A percentile compares a stretch with the other conserved stretches of the same genome.
Conservation (phyloP, 768 basidiomycete genomes). For the Leccinum rimulosum region DNA sequence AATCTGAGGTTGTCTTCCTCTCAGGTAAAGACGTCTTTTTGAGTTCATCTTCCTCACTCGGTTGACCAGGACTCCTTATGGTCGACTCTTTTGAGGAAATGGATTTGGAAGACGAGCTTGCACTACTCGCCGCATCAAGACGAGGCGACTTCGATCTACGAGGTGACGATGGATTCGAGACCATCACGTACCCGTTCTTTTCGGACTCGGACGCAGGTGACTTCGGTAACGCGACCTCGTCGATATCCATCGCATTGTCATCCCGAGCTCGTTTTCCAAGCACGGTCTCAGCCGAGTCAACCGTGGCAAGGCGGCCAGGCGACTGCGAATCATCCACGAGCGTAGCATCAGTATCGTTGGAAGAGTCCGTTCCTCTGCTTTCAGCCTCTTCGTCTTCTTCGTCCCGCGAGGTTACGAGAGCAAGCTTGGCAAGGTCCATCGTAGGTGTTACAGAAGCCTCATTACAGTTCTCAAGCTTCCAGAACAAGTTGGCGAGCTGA, state of each 20-base stretch:
- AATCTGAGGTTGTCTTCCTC: constrained; percentile 58
- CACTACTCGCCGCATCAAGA: constrained; percentile 27
- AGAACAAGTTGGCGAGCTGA: constrained; percentile 78
- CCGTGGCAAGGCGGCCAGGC: constrained; percentile 18
- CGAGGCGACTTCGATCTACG: constrained; percentile 37
- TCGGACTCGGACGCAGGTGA: constrained; percentile 33
- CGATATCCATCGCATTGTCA: constrained; percentile 52
- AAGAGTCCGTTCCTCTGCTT: constrained; percentile 71
- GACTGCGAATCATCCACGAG: constrained; percentile 72
- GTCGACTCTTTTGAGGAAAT: constrained; percentile 30
- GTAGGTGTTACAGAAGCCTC: constrained; percentile 74
- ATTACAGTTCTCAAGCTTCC: constrained; percentile 65
- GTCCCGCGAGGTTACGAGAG: constrained; percentile 85
- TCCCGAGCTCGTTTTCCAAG: constrained; percentile 70
- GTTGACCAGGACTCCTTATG: constrained; percentile 25
- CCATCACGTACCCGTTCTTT: constrained; percentile 43
- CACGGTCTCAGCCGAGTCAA: constrained; percentile 47
- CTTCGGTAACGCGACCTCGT: constrained; percentile 35
- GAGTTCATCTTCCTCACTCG: constrained; percentile 23
- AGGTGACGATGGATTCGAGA: constrained; percentile 37
- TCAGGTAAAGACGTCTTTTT: constrained; percentile 60
- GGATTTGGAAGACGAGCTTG: constrained; percentile 27
- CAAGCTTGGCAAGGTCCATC: constrained; percentile 85
- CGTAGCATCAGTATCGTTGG: constrained; percentile 86
- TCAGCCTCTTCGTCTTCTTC: constrained; percentile 83